A percentile compares a stretch with the other conserved stretches of the same genome.
Conservation (phyloP, 768 basidiomycete species). For the Astraeus odoratus region DNA sequence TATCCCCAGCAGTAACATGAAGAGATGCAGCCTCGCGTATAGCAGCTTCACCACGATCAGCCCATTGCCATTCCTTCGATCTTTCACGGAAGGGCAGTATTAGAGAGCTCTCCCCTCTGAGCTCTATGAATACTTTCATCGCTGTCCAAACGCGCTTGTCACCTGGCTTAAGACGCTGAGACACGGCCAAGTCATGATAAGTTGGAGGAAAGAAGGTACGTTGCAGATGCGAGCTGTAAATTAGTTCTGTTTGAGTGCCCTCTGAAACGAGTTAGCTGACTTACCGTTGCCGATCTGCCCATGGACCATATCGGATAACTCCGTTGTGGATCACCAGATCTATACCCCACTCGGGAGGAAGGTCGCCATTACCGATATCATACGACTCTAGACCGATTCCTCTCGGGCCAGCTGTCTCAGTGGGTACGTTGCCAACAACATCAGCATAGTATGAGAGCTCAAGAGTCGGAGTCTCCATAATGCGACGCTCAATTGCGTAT, state of each 20-base stretch:
- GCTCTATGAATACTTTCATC: constrained; percentile 73
- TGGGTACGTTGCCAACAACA: constrained; percentile 69
- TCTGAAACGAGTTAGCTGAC: constrained; percentile 3
- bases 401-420: constrained; percentile 21
- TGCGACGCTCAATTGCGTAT: constrained; percentile 82
- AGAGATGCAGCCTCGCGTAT: constrained; percentile 66
- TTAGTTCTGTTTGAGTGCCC: neutral
- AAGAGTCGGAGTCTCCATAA: constrained; percentile 69
- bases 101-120: constrained; percentile 69
- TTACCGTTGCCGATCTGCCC: constrained; percentile 92
- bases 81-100: constrained; percentile 88
- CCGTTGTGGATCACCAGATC: constrained; percentile 79
- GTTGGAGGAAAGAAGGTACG: constrained; percentile 76
- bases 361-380: constrained; percentile 82
- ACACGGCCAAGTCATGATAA: constrained; percentile 56
- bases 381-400: constrained; percentile 37
- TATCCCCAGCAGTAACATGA: constrained; percentile 67
- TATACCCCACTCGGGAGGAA: constrained; percentile 90
- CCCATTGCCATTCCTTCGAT: constrained; percentile 98
- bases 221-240: constrained; percentile 64
- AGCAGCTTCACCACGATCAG: constrained; percentile 45
- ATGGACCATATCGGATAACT: constrained; percentile 80
- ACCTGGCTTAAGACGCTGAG: constrained; percentile 57
- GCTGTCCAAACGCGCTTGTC: constrained; percentile 80
- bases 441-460: constrained; percentile 87